A percentile compares a stretch with the other conserved stretches of the same genome.
Evolutionary conservation across 495 filamentous ascomycete species (phyloP).

Genomic region (Chaetomidium leptoderma): DNA sequence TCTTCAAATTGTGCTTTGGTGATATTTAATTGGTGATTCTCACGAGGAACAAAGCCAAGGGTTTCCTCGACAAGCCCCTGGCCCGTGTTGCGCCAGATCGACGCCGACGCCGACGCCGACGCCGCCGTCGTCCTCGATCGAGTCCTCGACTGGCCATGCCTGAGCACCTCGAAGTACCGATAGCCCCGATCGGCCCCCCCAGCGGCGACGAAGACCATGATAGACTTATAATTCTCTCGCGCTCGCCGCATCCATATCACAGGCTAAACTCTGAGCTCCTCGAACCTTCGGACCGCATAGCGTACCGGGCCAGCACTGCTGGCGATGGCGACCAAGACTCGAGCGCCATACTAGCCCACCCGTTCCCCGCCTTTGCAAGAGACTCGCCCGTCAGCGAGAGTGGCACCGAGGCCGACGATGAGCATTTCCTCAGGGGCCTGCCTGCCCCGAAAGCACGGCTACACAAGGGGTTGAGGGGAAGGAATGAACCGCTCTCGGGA

Average conservation of each 20-base stretch:
- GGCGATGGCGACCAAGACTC: neutral
- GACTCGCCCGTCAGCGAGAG: conserved; percentile 69
- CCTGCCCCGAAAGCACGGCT: conserved; percentile 67
- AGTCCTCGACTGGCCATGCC: conserved; percentile 30
- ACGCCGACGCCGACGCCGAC: too few relatives aligned
- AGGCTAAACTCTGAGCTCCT: conserved; percentile 50
- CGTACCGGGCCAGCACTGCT: conserved; percentile 6
- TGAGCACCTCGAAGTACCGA: conserved; percentile 38
- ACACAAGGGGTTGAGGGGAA: conserved; percentile 67
- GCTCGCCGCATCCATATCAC: conserved; percentile 75
- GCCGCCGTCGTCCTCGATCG: neutral
- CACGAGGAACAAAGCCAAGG: neutral
- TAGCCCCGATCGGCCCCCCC: conserved; percentile 14
- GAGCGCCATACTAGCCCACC: neutral
- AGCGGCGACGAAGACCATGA: conserved; percentile 22
- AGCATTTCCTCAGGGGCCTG: conserved; percentile 72
- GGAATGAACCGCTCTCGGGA: conserved; percentile 45
- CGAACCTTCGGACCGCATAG: conserved; percentile 38
- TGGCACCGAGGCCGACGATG: conserved; percentile 89
- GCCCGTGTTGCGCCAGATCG: conserved; percentile 17
- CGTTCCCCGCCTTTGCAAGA: conserved; percentile 30
- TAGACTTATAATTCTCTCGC: conserved; percentile 53
- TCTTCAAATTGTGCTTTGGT: neutral
- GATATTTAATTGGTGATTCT: neutral
- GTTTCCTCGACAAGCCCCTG: neutral